phyloP scores from a whole-genome alignment of 2,329 filamentous ascomycete species.

The Pseudogymnoascus sp. region DNA sequence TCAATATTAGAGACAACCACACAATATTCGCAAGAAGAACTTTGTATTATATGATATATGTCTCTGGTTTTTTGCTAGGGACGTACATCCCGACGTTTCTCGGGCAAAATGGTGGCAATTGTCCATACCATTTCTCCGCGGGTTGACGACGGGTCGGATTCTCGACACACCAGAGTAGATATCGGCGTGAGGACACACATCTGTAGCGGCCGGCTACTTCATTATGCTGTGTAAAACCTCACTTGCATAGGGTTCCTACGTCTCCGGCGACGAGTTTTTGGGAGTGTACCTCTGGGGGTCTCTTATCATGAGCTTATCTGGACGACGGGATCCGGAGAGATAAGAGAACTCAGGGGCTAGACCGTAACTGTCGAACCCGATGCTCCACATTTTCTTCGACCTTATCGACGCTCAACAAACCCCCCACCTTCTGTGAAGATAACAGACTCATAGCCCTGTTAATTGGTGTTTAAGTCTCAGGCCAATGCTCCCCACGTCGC shows the following conservation, averaged over 20 bases:
- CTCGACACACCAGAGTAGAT: not conserved
- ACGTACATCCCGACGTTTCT: not conserved
- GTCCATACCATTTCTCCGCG: not conserved
- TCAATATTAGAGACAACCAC: not conserved
- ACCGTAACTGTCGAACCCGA: not conserved
- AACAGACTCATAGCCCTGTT: not conserved
- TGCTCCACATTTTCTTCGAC: conserved; percentile 2
- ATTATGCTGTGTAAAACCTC: not conserved
- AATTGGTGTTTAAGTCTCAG: not conserved
- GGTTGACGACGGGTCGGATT: not conserved
- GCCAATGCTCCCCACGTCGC: not conserved
- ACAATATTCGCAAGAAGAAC: not conserved
- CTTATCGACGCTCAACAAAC: not conserved
- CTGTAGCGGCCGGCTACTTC: not conserved
- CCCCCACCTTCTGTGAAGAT: not conserved
- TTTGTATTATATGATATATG: not conserved
- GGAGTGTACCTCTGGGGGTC: not conserved
- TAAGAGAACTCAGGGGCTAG: not conserved
- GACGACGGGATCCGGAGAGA: not conserved
- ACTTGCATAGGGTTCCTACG: not conserved
- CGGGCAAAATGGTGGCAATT: not conserved
- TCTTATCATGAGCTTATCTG: conserved; percentile 9
- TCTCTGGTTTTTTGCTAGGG: not conserved
- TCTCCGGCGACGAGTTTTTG: not conserved
- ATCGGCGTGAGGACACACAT: not conserved